Evolutionary conservation across 139 green algal species (phyloP).

Genomic region (Micromonas pusilla): DNA sequence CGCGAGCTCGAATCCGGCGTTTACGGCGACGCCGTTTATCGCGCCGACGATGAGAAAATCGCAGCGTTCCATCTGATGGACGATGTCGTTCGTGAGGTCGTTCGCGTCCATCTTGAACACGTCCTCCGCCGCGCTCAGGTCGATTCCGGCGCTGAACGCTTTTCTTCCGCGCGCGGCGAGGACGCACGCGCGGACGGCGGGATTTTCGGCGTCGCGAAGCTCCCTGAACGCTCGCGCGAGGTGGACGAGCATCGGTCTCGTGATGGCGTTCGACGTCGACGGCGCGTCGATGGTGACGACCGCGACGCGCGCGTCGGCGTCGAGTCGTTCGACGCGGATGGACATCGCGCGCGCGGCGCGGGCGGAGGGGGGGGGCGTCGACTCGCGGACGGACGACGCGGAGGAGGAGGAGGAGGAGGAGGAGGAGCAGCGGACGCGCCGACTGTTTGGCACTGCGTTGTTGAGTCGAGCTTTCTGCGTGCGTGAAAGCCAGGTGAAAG

Average conservation of each 20-base stretch:
- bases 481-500: too few relatives aligned
- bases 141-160: conserved; percentile 21
- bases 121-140: conserved; percentile 5
- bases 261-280: neutral
- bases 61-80: conserved; percentile 46
- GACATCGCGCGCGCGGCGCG: neutral
- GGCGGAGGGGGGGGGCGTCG: too few relatives aligned
- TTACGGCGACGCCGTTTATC: conserved; percentile 41
- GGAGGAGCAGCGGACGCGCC: too few relatives aligned
- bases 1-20: conserved; percentile 46
- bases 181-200: neutral
- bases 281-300: neutral
- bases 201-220: neutral
- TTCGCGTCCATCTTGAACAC: conserved; percentile 14
- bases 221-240: neutral
- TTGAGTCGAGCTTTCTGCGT: too few relatives aligned
- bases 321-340: neutral
- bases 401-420: too few relatives aligned
- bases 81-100: conserved; percentile 32
- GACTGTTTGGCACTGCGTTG: too few relatives aligned
- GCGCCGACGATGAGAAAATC: conserved; percentile 43
- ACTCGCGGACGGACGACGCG: too few relatives aligned
- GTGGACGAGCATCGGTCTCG: neutral
- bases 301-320: neutral
- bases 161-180: neutral